Evolutionary conservation across 73 alveolate species (phyloP), one percentile per base, ranked within the genome.

Genomic region (Loxodes magnus): DNA sequence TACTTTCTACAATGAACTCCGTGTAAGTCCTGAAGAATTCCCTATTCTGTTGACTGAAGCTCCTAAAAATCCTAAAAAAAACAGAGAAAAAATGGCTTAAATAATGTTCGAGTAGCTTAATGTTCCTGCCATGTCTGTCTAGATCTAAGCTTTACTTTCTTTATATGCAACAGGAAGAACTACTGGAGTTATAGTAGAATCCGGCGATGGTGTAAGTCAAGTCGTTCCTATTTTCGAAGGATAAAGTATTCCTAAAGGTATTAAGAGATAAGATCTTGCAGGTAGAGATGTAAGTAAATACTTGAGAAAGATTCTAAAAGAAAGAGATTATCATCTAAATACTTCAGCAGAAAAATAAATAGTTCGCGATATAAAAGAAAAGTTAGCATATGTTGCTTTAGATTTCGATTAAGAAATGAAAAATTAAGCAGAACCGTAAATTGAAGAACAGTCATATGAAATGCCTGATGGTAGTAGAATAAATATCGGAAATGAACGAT

Each of bases 201-300:
- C 96, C 43, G 98, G 98, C 46, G 98, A 92, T 84, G 97, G 98
- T 39, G 98, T 88, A 5, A 68, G 94, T n/a, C 98, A 88, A 72
- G 67, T 90, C 43, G 84, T 92, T 53, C 98, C 98, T 2, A 88
- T 92, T 24, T 66, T 38, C 34, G 94, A 84, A 25, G 93, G 93
- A 12, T 55, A 61, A 39, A 54, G 72, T 3, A 49, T 69, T 17
- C 51, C 56, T 34, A 79, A 85, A 27, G 52, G 67, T 7, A 74
- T 87, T 16, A 67, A 71, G 67, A 83, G 97, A 75, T 63, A 87
- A 58, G 86, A 91, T 68, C 67, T 88, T 25, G 98, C 98, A 10
- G 98, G 98, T 33, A 52, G 98, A 25, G 97, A 91, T 75, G 88
- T 91, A 20, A 91, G 97, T 12, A 89, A 92, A 24, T 71, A 92